Base-by-base conservation (phyloP, 345 rosid species). In the Gossypium australe region DNA sequence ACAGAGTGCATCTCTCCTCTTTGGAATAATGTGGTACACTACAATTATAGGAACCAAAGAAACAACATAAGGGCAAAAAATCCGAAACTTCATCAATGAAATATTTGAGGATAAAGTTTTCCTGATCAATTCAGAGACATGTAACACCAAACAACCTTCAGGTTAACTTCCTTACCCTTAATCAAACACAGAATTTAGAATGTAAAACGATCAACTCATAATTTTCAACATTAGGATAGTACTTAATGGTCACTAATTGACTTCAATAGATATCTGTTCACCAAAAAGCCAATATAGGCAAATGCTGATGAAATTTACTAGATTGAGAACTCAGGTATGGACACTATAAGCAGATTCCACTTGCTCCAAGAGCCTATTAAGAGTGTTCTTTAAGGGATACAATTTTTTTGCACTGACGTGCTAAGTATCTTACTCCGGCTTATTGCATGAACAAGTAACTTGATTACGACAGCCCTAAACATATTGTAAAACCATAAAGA, bases 1-100 rank as follows among this genome's bases (percentile, higher is more conserved):
- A 89, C 79, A 67, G 97, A 85, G 71, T 83, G 93, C 69, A 86
- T 73, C 70, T 94, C 95, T 75, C 90, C 94, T 85, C 97, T 87
- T 83, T 79, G 87, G 80, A 92, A 94, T 53, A 94, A 78, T 48
- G 88, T 77, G 49, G 82, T 63, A 78, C 91, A 92, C 98, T 94
- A 66, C 76, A 81, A 81, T 77, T 13, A 73, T 29, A 17, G 22
- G 41, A 56, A 51, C 64, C 71, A 11, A 24, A 48, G 74, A 76
- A 77, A 13, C 22, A 70, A 67, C 57, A 57, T 18, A 51, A 71
- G 29, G 29, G 56, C 20, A 34, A 49, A 27, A 68, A 61, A 60
- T 45, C 70, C 9, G 20, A 74, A 77, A 78, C 61, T 73, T 64
- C 78, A 75, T 65, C 24, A 10, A 68, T 34, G 18, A 60, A 65